Evolutionary conservation across 75 land plant genomes (phyloP).

Genomic region (Selaginella tamariscina): DNA sequence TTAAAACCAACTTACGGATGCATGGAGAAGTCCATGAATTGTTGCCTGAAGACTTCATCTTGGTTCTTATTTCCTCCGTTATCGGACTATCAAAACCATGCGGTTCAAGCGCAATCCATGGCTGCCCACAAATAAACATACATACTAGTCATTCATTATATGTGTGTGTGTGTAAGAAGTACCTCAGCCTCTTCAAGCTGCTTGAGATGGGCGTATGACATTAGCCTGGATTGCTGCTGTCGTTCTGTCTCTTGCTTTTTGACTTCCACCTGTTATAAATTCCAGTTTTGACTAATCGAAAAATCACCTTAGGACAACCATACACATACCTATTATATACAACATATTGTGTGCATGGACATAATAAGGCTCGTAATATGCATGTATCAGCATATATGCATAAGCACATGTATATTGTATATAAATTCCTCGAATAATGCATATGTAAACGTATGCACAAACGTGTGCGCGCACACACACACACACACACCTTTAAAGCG

Average conservation of each 20-base stretch:
- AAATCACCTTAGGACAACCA: too few species aligned
- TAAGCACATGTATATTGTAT: too few species aligned
- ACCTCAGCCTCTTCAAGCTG: constrained; percentile 36
- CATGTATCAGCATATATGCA: too few species aligned
- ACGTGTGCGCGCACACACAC: too few species aligned
- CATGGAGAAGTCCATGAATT: constrained; percentile 39
- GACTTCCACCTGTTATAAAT: constrained; percentile 37
- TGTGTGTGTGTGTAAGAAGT: background rate
- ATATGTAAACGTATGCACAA: too few species aligned
- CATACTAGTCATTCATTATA: too few species aligned
- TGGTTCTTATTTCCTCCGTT: constrained; percentile 31
- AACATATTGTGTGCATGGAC: too few species aligned
- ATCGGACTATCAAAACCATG: constrained; percentile 43
- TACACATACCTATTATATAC: too few species aligned
- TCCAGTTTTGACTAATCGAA: too few species aligned
- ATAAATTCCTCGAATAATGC: too few species aligned
- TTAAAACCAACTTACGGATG: constrained; percentile 36
- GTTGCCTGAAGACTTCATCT: constrained; percentile 26
- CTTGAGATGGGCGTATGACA: constrained; percentile 29
- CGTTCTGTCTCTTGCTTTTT: constrained; percentile 38
- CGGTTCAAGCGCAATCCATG: constrained; percentile 52
- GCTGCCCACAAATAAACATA: too few species aligned
- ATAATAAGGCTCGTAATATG: too few species aligned
- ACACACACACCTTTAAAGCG: constrained; percentile 26
- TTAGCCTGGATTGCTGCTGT: constrained; percentile 29